Evolutionary conservation across 164 flowering plant genomes (phyloP), one percentile per base, ranked within the genome.

Genomic region (Akebia trifoliata): DNA sequence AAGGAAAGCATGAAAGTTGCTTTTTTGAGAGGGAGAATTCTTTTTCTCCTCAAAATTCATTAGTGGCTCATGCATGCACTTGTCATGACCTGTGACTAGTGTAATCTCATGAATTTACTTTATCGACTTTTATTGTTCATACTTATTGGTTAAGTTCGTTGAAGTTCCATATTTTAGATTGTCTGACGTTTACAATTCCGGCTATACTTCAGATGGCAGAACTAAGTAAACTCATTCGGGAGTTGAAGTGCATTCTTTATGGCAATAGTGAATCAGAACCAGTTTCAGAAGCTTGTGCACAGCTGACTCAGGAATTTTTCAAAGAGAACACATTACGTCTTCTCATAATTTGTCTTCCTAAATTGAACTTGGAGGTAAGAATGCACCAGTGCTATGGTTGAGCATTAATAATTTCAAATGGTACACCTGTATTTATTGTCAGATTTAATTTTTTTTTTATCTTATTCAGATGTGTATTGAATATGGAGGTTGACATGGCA

Each of bases 251-350:
- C 17, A 77, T 83, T 68, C 84, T 94, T 10, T 94, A 94, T 69
- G 99, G 99, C 4, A 77, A 78, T 60, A 78, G 93, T 63, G 97
- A 90, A 60, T 68, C 90, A 10, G 99, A 94, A 67, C 99, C 99
- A 7, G 81, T 81, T 10, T 7, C 93, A 24, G 99, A 94, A 67
- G 90, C 97, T 51, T 94, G 99, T 71, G 76, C 83, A 6, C 90
- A 87, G 60, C 56, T 94, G 69, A 94, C 99, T 11, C 91, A 86
- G 60, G 99, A 94, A 72, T 87, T 94, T 42, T 94, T 94, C 38
- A 83, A 65, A 52, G 84, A 74, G 59, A 73, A 87, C 48, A 94
- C 96, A 0, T 58, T 94, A 3, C 85, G 99, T 15, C 81, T 86
- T 21, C 57, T 90, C 9, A 85, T 94, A 30, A 56, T 24, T n/a